Evolutionary conservation across 805 yeast species (phyloP), one percentile per base, ranked within the genome.

Genomic region (Ogataea trehalophila): DNA sequence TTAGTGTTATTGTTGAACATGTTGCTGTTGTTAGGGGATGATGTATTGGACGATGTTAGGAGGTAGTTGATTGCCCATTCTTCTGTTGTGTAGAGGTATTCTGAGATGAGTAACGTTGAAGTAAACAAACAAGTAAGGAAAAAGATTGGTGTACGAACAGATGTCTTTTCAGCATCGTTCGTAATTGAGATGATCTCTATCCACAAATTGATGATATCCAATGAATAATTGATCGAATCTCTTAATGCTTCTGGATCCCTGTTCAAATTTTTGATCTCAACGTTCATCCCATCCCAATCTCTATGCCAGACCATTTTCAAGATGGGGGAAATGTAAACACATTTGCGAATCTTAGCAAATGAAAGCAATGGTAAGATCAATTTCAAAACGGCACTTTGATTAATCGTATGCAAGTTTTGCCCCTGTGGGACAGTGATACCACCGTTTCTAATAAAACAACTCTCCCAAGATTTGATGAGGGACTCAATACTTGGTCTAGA

Each of bases 101-200:
- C 87, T 2, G 88, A 78, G 44, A 85, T 73, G 34, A 85, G 67
- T 45, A 85, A 66, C 13, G 81, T 68, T 1, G 89, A 70, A 1
- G 84, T 77, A 58, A 83, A 83, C 26, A 84, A 74, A 60, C 89
- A 82, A 0, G 89, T 81, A 31, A 85, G 75, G 57, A 86, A 83
- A 62, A 83, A 85, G 26, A 85, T 85, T 1, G 94, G 94, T 0
- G 92, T 84, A 53, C 89, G 70, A 33, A 84, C 74, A 1, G 87
- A 79, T 0, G 86, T 80, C 59, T 79, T 77, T 52, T 79, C 83
- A 0, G 85, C 81, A 60, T 83, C 85, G 44, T 77, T 76, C 29
- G 76, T 76, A 43, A 81, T 77, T 3, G 84, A 76, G n/a, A 83
- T 81, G 43, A 83, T 80, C 52, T 81, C 85, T 42, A 80, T 79